Evolutionary conservation across 2,329 filamentous ascomycete genomes (phyloP).

Genomic region (Tolypocladium tundrense): DNA sequence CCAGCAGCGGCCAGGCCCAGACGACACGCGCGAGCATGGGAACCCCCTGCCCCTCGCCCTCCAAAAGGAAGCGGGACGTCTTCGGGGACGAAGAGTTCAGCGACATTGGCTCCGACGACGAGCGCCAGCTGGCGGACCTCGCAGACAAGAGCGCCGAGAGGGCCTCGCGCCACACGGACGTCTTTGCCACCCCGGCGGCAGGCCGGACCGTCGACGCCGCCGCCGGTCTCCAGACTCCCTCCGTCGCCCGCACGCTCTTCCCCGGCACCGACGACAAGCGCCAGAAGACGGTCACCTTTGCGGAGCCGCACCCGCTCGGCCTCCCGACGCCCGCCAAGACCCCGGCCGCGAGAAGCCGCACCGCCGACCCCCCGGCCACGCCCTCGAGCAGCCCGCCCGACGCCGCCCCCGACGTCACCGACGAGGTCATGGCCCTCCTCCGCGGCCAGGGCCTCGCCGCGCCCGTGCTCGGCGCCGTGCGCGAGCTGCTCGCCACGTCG

Average conservation of each 20-base stretch:
- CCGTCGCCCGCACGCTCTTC: conserved; percentile 26
- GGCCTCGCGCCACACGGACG: conserved; percentile 3
- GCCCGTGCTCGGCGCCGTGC: conserved; percentile 26
- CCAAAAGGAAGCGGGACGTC: conserved; percentile 19
- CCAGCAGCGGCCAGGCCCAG: not conserved
- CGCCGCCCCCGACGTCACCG: conserved; percentile 24
- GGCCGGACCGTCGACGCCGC: conserved; percentile 11
- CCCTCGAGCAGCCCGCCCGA: conserved; percentile 9
- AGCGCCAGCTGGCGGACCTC: conserved; percentile 23
- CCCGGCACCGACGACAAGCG: conserved; percentile 17
- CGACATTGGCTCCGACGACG: conserved; percentile 28
- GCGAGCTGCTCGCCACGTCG: conserved; percentile 39
- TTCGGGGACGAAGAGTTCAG: conserved; percentile 16
- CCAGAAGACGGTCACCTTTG: conserved; percentile 21
- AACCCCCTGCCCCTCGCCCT: conserved; percentile 2
- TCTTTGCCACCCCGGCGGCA: conserved; percentile 16
- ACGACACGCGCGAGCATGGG: not conserved
- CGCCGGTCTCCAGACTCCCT: conserved; percentile 20
- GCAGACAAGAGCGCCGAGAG: conserved; percentile 24
- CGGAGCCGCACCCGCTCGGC: conserved; percentile 7
- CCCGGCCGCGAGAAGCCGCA: conserved; percentile 1
- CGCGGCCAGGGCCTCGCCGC: conserved; percentile 27
- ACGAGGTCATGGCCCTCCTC: conserved; percentile 41
- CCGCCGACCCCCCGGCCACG: not conserved
- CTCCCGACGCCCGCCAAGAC: conserved; percentile 7